Evolutionary conservation across 345 rosid genomes (phyloP).

Genomic region (Populus tremula): DNA sequence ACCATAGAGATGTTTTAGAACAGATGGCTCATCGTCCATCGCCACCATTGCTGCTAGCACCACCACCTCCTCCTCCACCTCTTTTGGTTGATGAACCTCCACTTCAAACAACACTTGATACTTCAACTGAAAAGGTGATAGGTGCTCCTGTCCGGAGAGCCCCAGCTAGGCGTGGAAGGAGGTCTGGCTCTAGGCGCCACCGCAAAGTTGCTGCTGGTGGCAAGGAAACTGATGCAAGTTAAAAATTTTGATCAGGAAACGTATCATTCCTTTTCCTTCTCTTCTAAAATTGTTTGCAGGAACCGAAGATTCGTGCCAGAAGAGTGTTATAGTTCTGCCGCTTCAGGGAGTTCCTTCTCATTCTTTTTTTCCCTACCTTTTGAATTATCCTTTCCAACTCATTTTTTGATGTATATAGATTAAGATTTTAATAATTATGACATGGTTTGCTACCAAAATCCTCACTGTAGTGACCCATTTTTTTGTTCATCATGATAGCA

Average conservation of each 20-base stretch:
- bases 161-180: slow-evolving; percentile 52
- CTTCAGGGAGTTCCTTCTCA: slow-evolving; percentile 14
- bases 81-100: slow-evolving; percentile 35
- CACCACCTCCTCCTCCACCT: slow-evolving; percentile 42
- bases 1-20: slow-evolving; percentile 62
- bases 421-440: slow-evolving; percentile 23
- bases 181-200: slow-evolving; percentile 65
- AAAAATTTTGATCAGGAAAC: slow-evolving; percentile 25
- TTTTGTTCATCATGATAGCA: slow-evolving; percentile 18
- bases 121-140: slow-evolving; percentile 23
- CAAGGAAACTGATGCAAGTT: slow-evolving; percentile 33
- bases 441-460: slow-evolving; percentile 31
- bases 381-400: slow-evolving; percentile 14
- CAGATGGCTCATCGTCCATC: slow-evolving; percentile 48
- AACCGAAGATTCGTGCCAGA: slow-evolving; percentile 27
- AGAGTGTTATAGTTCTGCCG: slow-evolving; percentile 23
- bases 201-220: slow-evolving; percentile 47
- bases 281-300: slow-evolving; percentile 17
- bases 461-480: slow-evolving; percentile 23
- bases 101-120: slow-evolving; percentile 33
- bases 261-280: slow-evolving; percentile 26
- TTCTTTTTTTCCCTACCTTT: background rate
- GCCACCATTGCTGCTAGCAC: background rate
- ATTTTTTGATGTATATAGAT: slow-evolving; percentile 42
- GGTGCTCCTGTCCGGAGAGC: slow-evolving; percentile 31